Evolutionary conservation across 1,284 basidiomycete species (phyloP), one percentile per base, ranked within the genome.

Genomic region (Flammula alnicola): DNA sequence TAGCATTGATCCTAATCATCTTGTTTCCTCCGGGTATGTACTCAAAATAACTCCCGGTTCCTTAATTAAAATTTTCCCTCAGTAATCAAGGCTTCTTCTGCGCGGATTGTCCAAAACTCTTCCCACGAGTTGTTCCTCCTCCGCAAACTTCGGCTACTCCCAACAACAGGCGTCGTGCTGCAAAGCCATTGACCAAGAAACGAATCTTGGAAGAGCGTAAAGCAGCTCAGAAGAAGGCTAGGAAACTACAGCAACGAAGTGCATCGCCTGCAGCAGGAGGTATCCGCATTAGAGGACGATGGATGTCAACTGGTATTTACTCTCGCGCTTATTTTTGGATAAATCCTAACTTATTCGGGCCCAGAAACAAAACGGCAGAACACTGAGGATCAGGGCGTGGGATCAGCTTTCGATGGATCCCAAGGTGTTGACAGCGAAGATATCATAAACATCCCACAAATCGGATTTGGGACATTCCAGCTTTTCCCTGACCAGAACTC

Each of bases 381-480:
- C 20, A 3, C 45, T 12, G 62, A 65, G 47, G 69, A 70, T 40
- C 43, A 51, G 29, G 64, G 58, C 25, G 56, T 76, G 29, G 81
- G 81, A 20, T 55, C 80, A 17, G 70, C 72, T 14, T 83, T 79
- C 51, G 79, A 86, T 60, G 85, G 86, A 1, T 72, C 77, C 8
- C 68, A 70, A 26, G 84, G 85, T 36, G 82, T 88, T n/a, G 85
- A 88, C 61, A 80, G 77, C 48, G 77, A 84, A 57, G 86, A 88
- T 56, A 83, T 88, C 47, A 56, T 76, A 47, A 79, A 72, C 58
- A 80, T 81, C 51, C 79, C 80, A 0, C 20, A 75, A 11, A 79
- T 87, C 54, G 77, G 74, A 16, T 85, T 83, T 54, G 69, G 74
- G 29, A 72, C 80, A 17, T 84, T 84, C 73, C 81, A 80, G 54